Evolutionary conservation across 306 rosid species (phyloP).

Genomic region (Prunus armeniaca): DNA sequence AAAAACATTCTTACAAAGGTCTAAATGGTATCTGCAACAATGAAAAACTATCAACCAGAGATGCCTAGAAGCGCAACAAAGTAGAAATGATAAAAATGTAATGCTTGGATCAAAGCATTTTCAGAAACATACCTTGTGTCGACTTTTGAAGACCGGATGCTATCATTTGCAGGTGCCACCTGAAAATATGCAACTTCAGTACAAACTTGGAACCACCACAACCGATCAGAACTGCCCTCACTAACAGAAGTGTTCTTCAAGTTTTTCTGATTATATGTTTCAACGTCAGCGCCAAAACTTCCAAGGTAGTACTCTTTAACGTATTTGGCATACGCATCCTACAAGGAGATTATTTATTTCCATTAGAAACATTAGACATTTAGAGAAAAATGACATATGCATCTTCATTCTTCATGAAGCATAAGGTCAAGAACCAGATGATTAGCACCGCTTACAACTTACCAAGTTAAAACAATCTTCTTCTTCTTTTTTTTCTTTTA

Average conservation of each 20-base stretch:
- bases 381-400: not conserved
- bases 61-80: not conserved
- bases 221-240: slow-evolving; percentile 55
- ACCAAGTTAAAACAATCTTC: not conserved
- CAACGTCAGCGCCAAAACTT: slow-evolving; percentile 39
- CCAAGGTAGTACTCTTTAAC: slow-evolving; percentile 60
- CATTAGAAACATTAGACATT: slow-evolving; percentile 25
- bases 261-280: slow-evolving; percentile 55
- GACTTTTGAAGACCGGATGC: slow-evolving; percentile 77
- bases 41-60: slow-evolving; percentile 18
- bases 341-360: slow-evolving; percentile 30
- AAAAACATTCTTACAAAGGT: slow-evolving; percentile 90
- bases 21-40: slow-evolving; percentile 78
- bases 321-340: slow-evolving; percentile 80
- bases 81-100: slow-evolving; percentile 8
- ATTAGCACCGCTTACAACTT: not conserved
- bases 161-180: slow-evolving; percentile 91
- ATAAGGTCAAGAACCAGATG: not conserved
- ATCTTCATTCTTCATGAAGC: slow-evolving; percentile 16
- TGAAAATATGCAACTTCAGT: slow-evolving; percentile 95
- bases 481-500: not conserved
- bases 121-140: slow-evolving; percentile 49
- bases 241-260: slow-evolving; percentile 60
- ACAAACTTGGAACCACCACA: slow-evolving; percentile 99
- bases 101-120: not conserved